phyloP scores from a whole-genome alignment of 2,329 filamentous ascomycete species.

The Acrodontium crateriforme region DNA sequence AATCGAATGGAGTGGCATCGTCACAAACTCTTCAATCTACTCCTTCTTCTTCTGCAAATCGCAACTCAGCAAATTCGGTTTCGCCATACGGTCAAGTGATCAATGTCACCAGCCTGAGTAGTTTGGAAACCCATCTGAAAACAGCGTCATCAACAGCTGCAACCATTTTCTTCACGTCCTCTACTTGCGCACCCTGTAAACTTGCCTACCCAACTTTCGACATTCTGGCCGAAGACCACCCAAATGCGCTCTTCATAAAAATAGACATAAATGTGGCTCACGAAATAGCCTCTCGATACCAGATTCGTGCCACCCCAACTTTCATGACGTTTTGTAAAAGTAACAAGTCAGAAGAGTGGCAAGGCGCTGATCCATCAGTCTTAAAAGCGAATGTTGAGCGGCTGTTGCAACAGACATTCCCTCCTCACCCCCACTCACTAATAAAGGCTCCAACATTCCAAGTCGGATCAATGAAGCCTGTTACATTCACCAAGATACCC shows the following conservation, averaged over 20 bases:
- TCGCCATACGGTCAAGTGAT: conserved; percentile 39
- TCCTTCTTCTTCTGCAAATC: too few species aligned
- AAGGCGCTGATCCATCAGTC: conserved; percentile 54
- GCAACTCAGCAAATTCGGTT: too few species aligned
- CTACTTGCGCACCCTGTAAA: conserved; percentile 75
- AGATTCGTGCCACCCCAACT: conserved; percentile 67
- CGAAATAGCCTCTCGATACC: conserved; percentile 49
- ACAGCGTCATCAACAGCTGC: conserved; percentile 54
- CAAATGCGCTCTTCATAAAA: conserved; percentile 62
- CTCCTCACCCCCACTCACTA: conserved; percentile 60
- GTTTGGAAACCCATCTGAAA: conserved; percentile 47
- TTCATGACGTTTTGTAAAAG: conserved; percentile 76
- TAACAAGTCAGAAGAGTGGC: conserved; percentile 65
- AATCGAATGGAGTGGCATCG: too few species aligned
- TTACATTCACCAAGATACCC: conserved; percentile 64
- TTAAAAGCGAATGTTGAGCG: conserved; percentile 60
- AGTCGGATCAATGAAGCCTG: conserved; percentile 48
- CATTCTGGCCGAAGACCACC: conserved; percentile 58
- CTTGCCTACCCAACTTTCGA: conserved; percentile 70
- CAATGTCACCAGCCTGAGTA: conserved; percentile 43
- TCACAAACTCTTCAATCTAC: too few species aligned
- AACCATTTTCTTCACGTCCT: conserved; percentile 83
- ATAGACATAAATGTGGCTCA: conserved; percentile 57
- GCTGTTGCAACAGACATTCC: conserved; percentile 60
- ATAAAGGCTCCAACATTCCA: conserved; percentile 59